Base-by-base conservation (phyloP, 225 moss, liverwort and hornwort genomes). In the Sphagnum contortum region DNA sequence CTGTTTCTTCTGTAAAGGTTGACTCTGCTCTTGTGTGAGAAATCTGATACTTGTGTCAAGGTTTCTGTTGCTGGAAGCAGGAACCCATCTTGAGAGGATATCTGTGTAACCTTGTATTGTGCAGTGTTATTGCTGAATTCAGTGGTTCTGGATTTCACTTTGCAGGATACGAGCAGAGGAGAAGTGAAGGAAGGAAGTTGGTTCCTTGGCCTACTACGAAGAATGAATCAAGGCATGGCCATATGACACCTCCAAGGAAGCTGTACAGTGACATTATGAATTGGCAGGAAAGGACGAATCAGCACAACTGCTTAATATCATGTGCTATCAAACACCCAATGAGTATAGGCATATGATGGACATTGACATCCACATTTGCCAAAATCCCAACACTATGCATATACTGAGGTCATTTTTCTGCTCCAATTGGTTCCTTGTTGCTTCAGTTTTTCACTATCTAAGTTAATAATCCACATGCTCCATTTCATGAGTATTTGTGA, bases 261-360 rank as follows among this genome's bases (percentile, higher is more conserved):
- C 83, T 13, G 81, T 92, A 14, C 64, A 85, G 54, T 77, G 73
- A 55, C 83, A 69, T 47, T 69, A 61, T 47, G 82, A 74, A 69
- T 74, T 71, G 69, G 80, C 96, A 5, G 88, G 96, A 48, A 75
- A 90, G 68, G 80, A 86, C 44, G 88, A 81, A 57, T 80, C 81
- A 63, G 69, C 80, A 66, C 92, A 96, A 79, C 85, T 96, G 55
- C 83, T 96, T 13, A 82, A 96, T 61, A 96, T 96, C 92, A 75
- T 96, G 66, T 68, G 79, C 48, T 62, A 80, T 47, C 96, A 96
- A 74, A 87, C 92, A 57, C 79, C 48, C n/a, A 53, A 47, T 48
- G 96, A 92, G 61, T 96, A 90, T 69, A 86, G 88, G 5, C 53
- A 60, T 66, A 96, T 96, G 96, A 81, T 80, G 72, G 96, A 92